Evolutionary conservation across 2,329 filamentous ascomycete genomes (phyloP), one percentile per base, ranked within the genome.

Genomic region (Bipolaris victoriae): DNA sequence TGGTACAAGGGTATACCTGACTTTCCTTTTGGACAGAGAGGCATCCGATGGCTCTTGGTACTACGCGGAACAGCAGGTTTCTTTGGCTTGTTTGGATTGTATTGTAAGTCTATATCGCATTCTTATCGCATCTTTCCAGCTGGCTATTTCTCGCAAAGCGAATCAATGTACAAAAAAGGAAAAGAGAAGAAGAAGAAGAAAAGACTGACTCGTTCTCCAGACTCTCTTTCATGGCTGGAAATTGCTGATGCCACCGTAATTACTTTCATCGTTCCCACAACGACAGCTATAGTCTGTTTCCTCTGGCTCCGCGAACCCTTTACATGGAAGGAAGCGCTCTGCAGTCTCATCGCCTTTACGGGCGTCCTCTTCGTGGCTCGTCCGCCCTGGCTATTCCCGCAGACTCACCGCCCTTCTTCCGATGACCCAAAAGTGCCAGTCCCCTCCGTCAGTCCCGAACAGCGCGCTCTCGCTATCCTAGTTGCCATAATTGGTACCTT

Each of bases 211-310:
- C 11, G 2, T 13, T 7, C 0, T 9, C 20, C 52, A 81, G 80
- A 86, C 67, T 87, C 85, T 5, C 77, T 90, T 51, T 85, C 90
- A 69, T 95, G 94, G 70, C 83, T 96, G 3, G 89, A 90, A 0
- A 82, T 96, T 2, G 89, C 91, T 11, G 92, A 96, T 71, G 91
- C 92, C 1, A 94, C 90, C 0, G 92, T 96, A 29, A 88, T 96
- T 47, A 93, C 90, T 7, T 97, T 96, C 71, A 81, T 96, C 6
- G 85, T 89, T 0, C 92, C 92, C 0, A 88, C 88, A 7, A 81
- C 95, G 15, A 86, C 90, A 7, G 90, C 90, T 47, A 89, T 92
- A 73, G 83, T 89, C n/a, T 95, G 91, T 72, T 91, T 89, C 40
- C 76, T 92, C 37, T 79, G 92, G 48, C 81, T 88, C 29, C 84